Base-by-base conservation (phyloP, 306 rosid genomes). In the Sphenostylis stenocarpa region DNA sequence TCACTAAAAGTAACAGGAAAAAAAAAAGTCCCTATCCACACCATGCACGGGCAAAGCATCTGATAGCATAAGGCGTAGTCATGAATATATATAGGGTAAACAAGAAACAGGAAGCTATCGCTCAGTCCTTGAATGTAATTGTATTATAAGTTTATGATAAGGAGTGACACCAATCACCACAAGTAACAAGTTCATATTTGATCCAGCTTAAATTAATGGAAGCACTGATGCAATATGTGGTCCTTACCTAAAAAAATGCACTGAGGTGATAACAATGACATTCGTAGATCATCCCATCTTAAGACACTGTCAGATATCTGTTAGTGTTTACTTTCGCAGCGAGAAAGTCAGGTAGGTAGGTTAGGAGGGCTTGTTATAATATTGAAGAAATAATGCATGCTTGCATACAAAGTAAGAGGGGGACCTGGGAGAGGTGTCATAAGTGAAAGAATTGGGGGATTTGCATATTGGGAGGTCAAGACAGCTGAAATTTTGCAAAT, bases 181-280 rank as follows among this genome's bases (percentile, higher is more conserved):
- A 47, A 61, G 67, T 21, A 68, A 44, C 33, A 67, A 43, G 73
- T 81, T 77, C 23, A 58, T 44, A 63, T 63, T 63, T 47, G n/a
- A 51, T 49, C 34, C 39, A 60, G 76, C 36, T 70, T 31, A 67
- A 57, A 76, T 48, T 33, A 70, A 41, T 34, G 51, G 17, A 58
- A 64, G 55, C 8, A 45, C 16, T 51, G 74, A 23, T 13, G 6
- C 23, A 47, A 53, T 45, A 72, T 38, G 58, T 68, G 47, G 57
- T 55, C 51, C 28, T 53, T 31, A 66, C 28, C 70, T 53, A n/a
- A 75, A 43, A 28, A 60, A 14, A 16, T 66, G 73, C 29, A 45
- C 47, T 13, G 15, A 72, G 39, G 72, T 53, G 68, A 57, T 7
- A 8, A 66, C 55, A 52, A 31, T 31, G 34, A 19, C 72, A 77